Percentiles rank a stretch among this genome's conserved stretches.
phyloP scores from a whole-genome alignment of 192 early-diverging fungal genomes.

The Umbelopsis isabellina region DNA sequence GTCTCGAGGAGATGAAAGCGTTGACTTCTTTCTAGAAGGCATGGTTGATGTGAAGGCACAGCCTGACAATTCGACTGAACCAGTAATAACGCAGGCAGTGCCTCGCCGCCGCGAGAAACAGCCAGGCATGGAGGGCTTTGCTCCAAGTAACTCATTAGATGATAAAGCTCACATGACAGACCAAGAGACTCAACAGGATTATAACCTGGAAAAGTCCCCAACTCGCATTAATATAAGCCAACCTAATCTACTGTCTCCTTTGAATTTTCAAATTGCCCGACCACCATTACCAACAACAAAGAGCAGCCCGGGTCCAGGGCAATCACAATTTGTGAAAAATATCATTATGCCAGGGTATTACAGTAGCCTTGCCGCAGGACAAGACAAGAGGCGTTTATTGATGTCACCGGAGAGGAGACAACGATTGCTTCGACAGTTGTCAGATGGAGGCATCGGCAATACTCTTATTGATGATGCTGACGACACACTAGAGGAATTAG shows the following conservation, averaged over 20 bases:
- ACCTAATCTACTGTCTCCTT: neutral
- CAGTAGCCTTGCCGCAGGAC: constrained; percentile 6
- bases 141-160: constrained; percentile 4
- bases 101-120: constrained; percentile 10
- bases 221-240: neutral
- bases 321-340: neutral
- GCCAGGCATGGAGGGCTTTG: constrained; percentile 2
- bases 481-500: neutral
- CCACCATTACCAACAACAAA: neutral
- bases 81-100: neutral
- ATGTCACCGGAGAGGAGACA: constrained; percentile 10
- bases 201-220: neutral
- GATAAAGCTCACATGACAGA: neutral
- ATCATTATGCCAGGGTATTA: constrained; percentile 4
- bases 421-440: neutral
- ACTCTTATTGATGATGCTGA: neutral
- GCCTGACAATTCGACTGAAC: neutral
- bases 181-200: neutral
- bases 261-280: constrained; percentile 1
- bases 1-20: neutral
- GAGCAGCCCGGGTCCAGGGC: neutral
- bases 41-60: neutral
- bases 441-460: constrained; percentile 8
- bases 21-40: constrained; percentile 10
- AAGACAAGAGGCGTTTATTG: neutral